These are phyloP conservation scores for Coelastrella sp. DNA, from an alignment of 139 green algal species.

Conservation along the genomic window DNA sequence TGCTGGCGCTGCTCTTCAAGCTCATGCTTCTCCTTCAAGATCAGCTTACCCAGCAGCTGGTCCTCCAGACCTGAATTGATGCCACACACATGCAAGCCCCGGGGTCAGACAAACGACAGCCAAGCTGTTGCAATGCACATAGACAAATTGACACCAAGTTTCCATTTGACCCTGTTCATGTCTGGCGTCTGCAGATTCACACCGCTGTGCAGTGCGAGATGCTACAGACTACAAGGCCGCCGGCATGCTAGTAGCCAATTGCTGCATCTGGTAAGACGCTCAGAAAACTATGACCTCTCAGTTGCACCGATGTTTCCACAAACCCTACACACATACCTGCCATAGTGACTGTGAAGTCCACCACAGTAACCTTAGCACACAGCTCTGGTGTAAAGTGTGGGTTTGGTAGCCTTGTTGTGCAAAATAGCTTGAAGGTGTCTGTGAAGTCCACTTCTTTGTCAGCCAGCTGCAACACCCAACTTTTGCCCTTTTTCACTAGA, in stretches of 20 bases:
- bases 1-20: slow-evolving; percentile 93
- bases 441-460: slow-evolving; percentile 95
- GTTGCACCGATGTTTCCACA: too few relatives aligned
- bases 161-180: too few relatives aligned
- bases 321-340: slow-evolving; percentile 45
- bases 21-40: slow-evolving; percentile 96
- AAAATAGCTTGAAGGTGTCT: slow-evolving; percentile 91
- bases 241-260: too few relatives aligned
- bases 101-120: background rate
- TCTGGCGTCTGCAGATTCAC: too few relatives aligned
- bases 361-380: slow-evolving; percentile 89
- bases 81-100: background rate
- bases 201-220: too few relatives aligned
- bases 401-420: slow-evolving; percentile 93
- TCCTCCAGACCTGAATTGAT: slow-evolving; percentile 86
- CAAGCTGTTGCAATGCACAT: too few relatives aligned
- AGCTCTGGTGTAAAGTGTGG: slow-evolving; percentile 96
- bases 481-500: slow-evolving; percentile 78
- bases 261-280: too few relatives aligned
- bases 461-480: slow-evolving; percentile 77
- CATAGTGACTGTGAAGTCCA: slow-evolving; percentile 97
- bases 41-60: slow-evolving; percentile 95
- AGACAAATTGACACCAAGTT: too few relatives aligned
- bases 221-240: too few relatives aligned
- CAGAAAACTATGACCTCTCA: too few relatives aligned